Evolutionary conservation across 2,329 filamentous ascomycete species (phyloP), one percentile per base, ranked within the genome.

Genomic region (Epicoccum nigrum): DNA sequence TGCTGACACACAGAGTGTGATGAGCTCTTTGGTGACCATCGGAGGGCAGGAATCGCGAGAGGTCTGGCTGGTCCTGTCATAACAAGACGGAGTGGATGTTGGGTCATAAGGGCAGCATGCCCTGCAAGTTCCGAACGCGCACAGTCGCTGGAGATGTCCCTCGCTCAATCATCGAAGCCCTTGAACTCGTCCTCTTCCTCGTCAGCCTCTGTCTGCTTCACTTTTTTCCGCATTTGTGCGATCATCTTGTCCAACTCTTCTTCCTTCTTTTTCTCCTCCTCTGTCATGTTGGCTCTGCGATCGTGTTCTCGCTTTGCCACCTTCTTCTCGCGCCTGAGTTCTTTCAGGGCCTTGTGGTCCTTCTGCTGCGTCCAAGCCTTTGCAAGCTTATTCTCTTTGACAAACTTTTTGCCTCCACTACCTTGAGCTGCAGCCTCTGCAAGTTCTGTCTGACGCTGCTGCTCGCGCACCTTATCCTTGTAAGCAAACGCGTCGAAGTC

Each of bases 401-500:
- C 58, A 28, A 63, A 59, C 27, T 60, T 55, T 46, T 65, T 64
- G 39, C 59, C 51, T 0, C 41, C 54, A 21, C 56, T 45, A 33
- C 41, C 54, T 32, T 71, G 72, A 33, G 60, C 59, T n/a, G 63
- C 58, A 13, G 56, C 57, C 9, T 58, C 56, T 15, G 62, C 60
- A n/a, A 67, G 43, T 43, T 75, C 72, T 25, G 68, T 72, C n/a
- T 65, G 61, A 9, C 78, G 68, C 38, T 73, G 71, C 45, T 70
- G 64, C 62, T 81, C 78, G 2, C 76, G 68, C 21, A 64, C 54
- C 55, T 76, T 77, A 53, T 81, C 78, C 20, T 75, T 76, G 60
- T 79, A 80, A 1, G 68, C 67, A 17, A 75, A 72, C 0, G 58
- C 58, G 35, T 75, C 64, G n/a, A 76, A 71, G 41, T 78, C 71